Base-by-base conservation (phyloP, 208 protist genomes). In the Crithidia brevicula region DNA sequence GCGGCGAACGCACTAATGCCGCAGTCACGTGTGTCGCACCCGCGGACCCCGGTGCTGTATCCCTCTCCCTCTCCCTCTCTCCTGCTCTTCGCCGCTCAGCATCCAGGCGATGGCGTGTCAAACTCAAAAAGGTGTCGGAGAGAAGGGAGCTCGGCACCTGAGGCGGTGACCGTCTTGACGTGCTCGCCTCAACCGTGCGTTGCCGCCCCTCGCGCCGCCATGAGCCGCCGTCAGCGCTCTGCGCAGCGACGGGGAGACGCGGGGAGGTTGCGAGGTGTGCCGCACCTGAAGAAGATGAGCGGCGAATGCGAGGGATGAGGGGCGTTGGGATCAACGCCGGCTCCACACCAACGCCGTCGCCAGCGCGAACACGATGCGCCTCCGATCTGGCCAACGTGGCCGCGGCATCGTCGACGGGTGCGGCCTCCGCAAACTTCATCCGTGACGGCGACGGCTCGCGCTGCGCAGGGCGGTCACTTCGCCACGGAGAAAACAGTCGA, bases 401-500 rank as follows among this genome's bases (percentile, higher is more conserved):
- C 23, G 1, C 52, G 6, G 6, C 38, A 25, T 36, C 34, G 4
- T 6, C 13, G 16, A 18, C 42, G 20, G 9, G 6, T 20, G 18
- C 42, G 16, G 42, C 42, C 8, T 9, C 9, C 42, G 18, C 3
- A 20, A 13, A 40, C 36, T 7, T 40, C 36, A n/a, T n/a, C n/a
- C n/a, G 36, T 13, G 36, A 40, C 20, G 20, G 33, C 4, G 57
- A 43, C 28, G 57, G 33, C 0, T 7, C 8, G 8, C 57, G 28
- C 30, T 7, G 4, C n/a, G 15, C 34, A 9, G 45, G 30, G 5
- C 27, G 31, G 20, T 50, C 62, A 4, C 20, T 13, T 8, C 62
- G 62, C 62, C 62, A 65, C 18, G 59, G 59, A 33, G 59, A 65
- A 31, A 65, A 65, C 31, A 65, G 59, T 9, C 59, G 59, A 8